A percentile compares a stretch with the other conserved stretches of the same genome.
Conservation (phyloP, 1,139 yeast species). For the Zygosaccharomyces pseudobailii region DNA sequence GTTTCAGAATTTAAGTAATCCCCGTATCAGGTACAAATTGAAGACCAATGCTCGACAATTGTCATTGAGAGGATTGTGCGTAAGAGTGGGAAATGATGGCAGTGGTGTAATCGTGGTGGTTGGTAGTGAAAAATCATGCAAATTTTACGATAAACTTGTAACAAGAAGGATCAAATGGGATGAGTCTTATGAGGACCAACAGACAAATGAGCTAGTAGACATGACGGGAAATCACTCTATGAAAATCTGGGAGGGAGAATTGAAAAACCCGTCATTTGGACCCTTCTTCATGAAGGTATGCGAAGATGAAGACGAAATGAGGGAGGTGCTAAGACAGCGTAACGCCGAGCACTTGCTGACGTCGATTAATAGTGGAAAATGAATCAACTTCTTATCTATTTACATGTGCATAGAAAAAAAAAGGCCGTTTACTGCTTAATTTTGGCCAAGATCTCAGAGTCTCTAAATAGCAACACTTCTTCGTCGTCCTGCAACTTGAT, state of each 20-base stretch:
- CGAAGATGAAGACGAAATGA: slow-evolving; percentile 18
- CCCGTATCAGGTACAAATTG: slow-evolving; percentile 66
- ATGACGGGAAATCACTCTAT: slow-evolving; percentile 47
- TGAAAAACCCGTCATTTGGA: slow-evolving; percentile 37
- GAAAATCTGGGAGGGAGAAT: slow-evolving; percentile 73
- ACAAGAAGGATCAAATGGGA: slow-evolving; percentile 67
- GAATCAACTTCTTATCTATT: slow-evolving; percentile 6
- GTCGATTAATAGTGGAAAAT: slow-evolving; percentile 1
- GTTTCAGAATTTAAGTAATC: slow-evolving; percentile 51
- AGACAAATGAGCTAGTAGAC: slow-evolving; percentile 33
- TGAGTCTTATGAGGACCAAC: slow-evolving; percentile 37
- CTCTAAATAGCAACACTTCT: slow-evolving; percentile 75
- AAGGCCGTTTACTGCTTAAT: slow-evolving; percentile 42
- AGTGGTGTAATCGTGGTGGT: slow-evolving; percentile 64
- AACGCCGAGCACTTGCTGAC: slow-evolving; percentile 20
- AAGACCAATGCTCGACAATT: slow-evolving; percentile 76
- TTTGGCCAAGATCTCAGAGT: slow-evolving; percentile 91
- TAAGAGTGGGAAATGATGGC: slow-evolving; percentile 39
- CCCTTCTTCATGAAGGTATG: slow-evolving; percentile 34
- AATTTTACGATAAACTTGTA: slow-evolving; percentile 59
- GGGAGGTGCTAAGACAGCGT: slow-evolving; percentile 16
- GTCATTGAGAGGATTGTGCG: slow-evolving; percentile 55
- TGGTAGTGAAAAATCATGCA: slow-evolving; percentile 61
- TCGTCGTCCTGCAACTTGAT: slow-evolving; percentile 75
- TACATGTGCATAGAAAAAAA: slow-evolving; percentile 2